phyloP scores from a whole-genome alignment of 495 filamentous ascomycete species.

The Penicillium maclennaniae region DNA sequence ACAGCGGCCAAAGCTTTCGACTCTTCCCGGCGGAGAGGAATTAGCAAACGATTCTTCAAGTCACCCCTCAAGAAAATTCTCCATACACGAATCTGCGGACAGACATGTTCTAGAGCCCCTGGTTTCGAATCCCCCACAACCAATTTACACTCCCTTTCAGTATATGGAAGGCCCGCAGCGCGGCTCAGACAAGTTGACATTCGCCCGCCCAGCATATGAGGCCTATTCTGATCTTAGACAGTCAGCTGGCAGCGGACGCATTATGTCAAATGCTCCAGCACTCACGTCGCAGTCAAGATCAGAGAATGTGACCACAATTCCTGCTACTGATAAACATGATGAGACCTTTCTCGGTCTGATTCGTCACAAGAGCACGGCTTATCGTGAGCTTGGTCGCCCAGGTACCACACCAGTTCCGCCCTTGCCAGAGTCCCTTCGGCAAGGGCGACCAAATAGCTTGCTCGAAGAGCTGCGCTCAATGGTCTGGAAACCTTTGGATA shows the following conservation, averaged over 20 bases:
- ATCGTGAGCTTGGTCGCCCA: slow-evolving; percentile 21
- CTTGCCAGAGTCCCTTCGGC: slow-evolving; percentile 30
- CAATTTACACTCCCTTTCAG: slow-evolving; percentile 46
- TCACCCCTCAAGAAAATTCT: slow-evolving; percentile 26
- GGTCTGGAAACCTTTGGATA: slow-evolving; percentile 32
- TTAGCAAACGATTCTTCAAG: slow-evolving; percentile 10
- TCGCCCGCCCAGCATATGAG: slow-evolving; percentile 43
- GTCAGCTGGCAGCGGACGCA: slow-evolving; percentile 40
- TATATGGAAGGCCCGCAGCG: slow-evolving; percentile 47
- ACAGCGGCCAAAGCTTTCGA: slow-evolving; percentile 14
- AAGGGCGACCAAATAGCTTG: slow-evolving; percentile 19
- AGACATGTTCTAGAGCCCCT: slow-evolving; percentile 30
- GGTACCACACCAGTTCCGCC: slow-evolving; percentile 24
- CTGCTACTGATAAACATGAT: slow-evolving; percentile 26
- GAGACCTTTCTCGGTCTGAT: slow-evolving; percentile 48
- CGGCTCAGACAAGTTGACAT: slow-evolving; percentile 38
- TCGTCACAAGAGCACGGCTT: slow-evolving; percentile 42
- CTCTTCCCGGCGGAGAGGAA: slow-evolving; percentile 6
- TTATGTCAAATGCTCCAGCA: slow-evolving; percentile 36
- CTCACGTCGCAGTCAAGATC: slow-evolving; percentile 14
- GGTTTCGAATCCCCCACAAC: slow-evolving; percentile 38
- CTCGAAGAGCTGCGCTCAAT: slow-evolving; percentile 36
- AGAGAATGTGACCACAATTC: slow-evolving; percentile 12
- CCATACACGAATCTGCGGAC: slow-evolving; percentile 16
- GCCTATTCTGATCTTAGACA: slow-evolving; percentile 45